A percentile compares a stretch with the other conserved stretches of the same genome.
These are phyloP conservation scores for Colletotrichum euphorbiae DNA, from an alignment of 2,329 filamentous ascomycete species.

Conservation along the genomic window DNA sequence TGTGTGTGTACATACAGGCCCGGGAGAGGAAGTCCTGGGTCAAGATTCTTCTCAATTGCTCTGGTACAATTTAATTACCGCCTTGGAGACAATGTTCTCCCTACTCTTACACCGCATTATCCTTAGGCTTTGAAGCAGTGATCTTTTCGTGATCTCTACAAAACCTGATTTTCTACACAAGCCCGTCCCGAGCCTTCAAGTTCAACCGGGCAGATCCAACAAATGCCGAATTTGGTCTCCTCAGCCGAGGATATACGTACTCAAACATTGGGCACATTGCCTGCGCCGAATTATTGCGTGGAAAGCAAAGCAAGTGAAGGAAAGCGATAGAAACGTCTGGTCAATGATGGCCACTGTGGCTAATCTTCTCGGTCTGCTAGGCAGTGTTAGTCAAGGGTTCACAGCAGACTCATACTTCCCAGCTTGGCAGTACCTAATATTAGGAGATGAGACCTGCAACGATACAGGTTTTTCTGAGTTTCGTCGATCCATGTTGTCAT, in stretches of 20 bases:
- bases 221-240: neutral
- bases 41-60: constrained; percentile 28
- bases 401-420: neutral
- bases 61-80: constrained; percentile 37
- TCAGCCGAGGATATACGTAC: constrained; percentile 9
- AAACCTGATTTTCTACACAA: neutral
- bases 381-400: constrained; percentile 28
- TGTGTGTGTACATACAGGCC: constrained; percentile 28
- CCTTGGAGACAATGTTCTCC: constrained; percentile 31
- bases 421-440: constrained; percentile 38
- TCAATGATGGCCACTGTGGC: neutral
- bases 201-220: neutral
- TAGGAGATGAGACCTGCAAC: neutral
- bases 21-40: constrained; percentile 19
- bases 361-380: neutral
- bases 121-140: no score
- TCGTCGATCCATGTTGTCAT: neutral
- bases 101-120: constrained; percentile 7
- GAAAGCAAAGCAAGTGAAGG: neutral
- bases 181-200: neutral
- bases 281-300: constrained; percentile 9
- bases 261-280: neutral
- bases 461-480: neutral
- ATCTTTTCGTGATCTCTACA: neutral
- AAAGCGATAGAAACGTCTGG: neutral